Base-by-base conservation (phyloP, 2,329 filamentous ascomycete species). In the Myriosclerotinia duriaeana region DNA sequence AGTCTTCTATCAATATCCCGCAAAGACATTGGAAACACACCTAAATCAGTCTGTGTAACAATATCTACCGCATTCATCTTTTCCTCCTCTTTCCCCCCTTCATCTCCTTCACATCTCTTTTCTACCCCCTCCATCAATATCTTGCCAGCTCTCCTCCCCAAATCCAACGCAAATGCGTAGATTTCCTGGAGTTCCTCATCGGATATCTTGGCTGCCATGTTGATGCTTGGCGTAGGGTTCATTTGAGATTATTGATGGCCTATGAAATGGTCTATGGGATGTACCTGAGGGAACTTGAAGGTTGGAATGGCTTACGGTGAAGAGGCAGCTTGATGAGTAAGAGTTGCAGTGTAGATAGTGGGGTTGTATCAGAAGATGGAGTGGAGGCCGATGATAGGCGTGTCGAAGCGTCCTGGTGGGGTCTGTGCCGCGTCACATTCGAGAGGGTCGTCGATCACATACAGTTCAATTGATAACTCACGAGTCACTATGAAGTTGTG, bases 11-110 rank as follows among this genome's bases (percentile, higher is more conserved):
- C 12, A 36, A 48, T 22, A 38, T 22, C 5, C 14, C 12, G 46
- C n/a, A 17, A 8, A 9, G 30, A 60, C 12, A 17, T n/a, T 11
- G 8, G 14, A 64, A 61, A 73, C 78, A 70, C 77, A 89, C 88
- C 87, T 78, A 89, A 84, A 74, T 93, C 90, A 0, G 88, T 90
- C 78, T 92, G 85, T 12, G 89, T 93, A 26, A 93, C 90, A 69
- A 93, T 85, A 75, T 93, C 90, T 14, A 93, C 90, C 1, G 89
- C 84, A 74, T 85, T 92, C 71, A 90, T 87, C 76, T 93, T 93
- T 77, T 92, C 88, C 53, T 77, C 74, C 66, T 75, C 72, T 53
- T 76, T 73, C 62, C 74, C 72, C 67, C 42, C 70, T 65, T 54
- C 70, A 65, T 50, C 72, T 63, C 65, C 68, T 46, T 76, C 66